phyloP scores from a whole-genome alignment of 495 filamentous ascomycete genomes.

The Trichoderma virens region DNA sequence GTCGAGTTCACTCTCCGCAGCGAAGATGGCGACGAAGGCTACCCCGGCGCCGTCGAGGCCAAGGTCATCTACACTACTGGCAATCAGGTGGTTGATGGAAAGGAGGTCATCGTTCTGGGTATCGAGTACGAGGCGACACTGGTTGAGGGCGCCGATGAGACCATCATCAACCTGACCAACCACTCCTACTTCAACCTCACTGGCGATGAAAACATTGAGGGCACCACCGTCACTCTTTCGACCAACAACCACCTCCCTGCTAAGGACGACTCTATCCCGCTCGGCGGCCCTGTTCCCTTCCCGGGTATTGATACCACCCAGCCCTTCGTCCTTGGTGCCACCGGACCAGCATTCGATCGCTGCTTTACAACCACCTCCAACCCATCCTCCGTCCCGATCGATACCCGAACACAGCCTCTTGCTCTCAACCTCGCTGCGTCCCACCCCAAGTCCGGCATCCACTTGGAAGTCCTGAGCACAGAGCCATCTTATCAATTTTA shows the following conservation, averaged over 20 bases:
- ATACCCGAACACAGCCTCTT: constrained; percentile 63
- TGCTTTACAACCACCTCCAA: constrained; percentile 74
- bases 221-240: constrained; percentile 62
- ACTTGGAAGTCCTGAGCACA: constrained; percentile 78
- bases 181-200: constrained; percentile 94
- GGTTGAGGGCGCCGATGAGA: constrained; percentile 71
- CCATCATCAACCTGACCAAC: constrained; percentile 84
- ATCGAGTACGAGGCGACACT: constrained; percentile 88
- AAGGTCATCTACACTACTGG: constrained; percentile 70
- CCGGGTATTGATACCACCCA: constrained; percentile 53
- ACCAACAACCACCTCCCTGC: constrained; percentile 70
- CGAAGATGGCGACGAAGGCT: constrained; percentile 73
- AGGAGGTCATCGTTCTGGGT: constrained; percentile 57
- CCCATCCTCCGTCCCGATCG: constrained; percentile 54
- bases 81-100: constrained; percentile 53
- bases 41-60: constrained; percentile 73
- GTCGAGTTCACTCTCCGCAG: constrained; percentile 67
- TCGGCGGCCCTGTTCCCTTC: constrained; percentile 46
- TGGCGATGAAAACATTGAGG: constrained; percentile 47
- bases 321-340: constrained; percentile 59
- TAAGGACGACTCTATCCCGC: constrained; percentile 61
- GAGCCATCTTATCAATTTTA: constrained; percentile 98
- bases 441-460: constrained; percentile 62
- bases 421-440: constrained; percentile 56
- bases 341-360: constrained; percentile 74